Evolutionary conservation across 1,284 basidiomycete species (phyloP).

Genomic region (Somion occarium): DNA sequence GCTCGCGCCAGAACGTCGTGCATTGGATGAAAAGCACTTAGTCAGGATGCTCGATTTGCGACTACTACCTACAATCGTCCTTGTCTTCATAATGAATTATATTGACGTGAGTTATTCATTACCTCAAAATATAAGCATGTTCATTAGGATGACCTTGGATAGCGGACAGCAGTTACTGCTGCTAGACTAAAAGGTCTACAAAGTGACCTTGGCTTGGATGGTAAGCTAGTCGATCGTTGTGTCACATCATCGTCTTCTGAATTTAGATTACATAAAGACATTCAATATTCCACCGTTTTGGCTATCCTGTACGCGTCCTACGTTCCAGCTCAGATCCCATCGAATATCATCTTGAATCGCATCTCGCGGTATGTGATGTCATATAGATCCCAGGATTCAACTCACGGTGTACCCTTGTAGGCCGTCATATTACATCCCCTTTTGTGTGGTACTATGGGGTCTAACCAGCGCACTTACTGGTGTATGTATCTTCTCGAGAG

Average conservation of each 20-base stretch:
- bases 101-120: conserved; percentile 46
- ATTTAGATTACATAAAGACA: conserved; percentile 41
- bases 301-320: conserved; percentile 60
- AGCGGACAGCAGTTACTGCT: conserved; percentile 59
- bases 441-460: conserved; percentile 60
- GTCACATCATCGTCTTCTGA: neutral
- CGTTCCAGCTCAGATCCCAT: conserved; percentile 58
- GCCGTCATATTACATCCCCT: conserved; percentile 59
- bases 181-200: conserved; percentile 60
- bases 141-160: neutral
- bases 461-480: conserved; percentile 58
- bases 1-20: conserved; percentile 20
- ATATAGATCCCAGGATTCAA: neutral
- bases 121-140: conserved; percentile 1
- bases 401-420: conserved; percentile 25
- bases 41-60: conserved; percentile 51
- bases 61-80: conserved; percentile 53
- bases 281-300: conserved; percentile 56
- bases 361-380: conserved; percentile 36
- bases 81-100: conserved; percentile 67
- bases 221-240: conserved; percentile 21
- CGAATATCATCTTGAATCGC: conserved; percentile 59
- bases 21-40: conserved; percentile 24
- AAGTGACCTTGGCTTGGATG: conserved; percentile 47
- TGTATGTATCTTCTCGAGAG: conserved; percentile 25